Base-by-base conservation (phyloP, 2,329 filamentous ascomycete genomes). In the Pyricularia grisea region DNA sequence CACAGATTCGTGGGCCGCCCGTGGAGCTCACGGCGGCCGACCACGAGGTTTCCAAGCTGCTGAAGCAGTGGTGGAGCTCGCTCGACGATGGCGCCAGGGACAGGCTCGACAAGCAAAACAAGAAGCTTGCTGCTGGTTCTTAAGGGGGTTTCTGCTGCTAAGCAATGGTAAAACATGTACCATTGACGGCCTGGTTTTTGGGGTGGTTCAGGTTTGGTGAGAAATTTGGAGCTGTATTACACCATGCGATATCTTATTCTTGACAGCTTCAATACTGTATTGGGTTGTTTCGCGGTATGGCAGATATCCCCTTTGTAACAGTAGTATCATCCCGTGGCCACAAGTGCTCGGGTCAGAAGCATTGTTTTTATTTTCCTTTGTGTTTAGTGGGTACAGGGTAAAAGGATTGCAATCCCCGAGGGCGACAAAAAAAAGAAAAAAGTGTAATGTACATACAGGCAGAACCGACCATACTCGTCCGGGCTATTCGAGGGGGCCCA, bases 1-100 rank as follows among this genome's bases (percentile, higher is more conserved):
- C 84, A 61, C 84, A 89, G 77, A 83, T 89, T 68, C 84, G 82
- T 70, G 87, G 87, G 0, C 85, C 86, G 68, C 87, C 87, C 0
- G 82, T 90, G 25, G 87, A 90, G 76, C 81, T 85, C 70, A 79
- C 79, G 31, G 78, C 81, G 17, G 78, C 76, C 31, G 87, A 89
- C 76, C 78, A 78, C 67, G 78, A 77, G 31, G 84, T 87, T 72
- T 82, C 85, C 68, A 75, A 74, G 65, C 78, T 80, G 68, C 76
- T 90, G 71, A 80, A 79, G 71, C 78, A 78, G 65, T 87, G 84
- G 82, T 86, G 82, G 75, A 74, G 74, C 30, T 74, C 80, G 64
- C 75, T 88, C 67, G 85, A 86, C 71, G 79, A 77, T 3, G 79
- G 76, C 71, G 77, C 82, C 1, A 77, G 77, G 74, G 79, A 74